Evolutionary conservation across 2,329 filamentous ascomycete genomes (phyloP), one percentile per base, ranked within the genome.

Genomic region (Colletotrichum abscissum): DNA sequence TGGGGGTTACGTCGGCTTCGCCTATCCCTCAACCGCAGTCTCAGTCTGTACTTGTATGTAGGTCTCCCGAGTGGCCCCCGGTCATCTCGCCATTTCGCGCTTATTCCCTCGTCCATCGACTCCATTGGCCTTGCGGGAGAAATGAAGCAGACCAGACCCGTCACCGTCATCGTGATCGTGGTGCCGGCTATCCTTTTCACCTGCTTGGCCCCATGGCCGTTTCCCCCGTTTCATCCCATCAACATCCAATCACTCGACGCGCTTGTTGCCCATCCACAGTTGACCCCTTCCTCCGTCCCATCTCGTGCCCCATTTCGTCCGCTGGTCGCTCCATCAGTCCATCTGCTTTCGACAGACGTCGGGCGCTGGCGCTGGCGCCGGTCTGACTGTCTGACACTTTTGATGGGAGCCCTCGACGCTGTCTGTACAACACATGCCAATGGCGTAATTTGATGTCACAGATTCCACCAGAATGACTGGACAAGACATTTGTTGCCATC

Each of bases 401-500:
- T 60, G 63, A 56, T 55, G 35, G 28, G 52, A 35, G 67, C 58
- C 35, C 46, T 56, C 33, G 19, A 49, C 42, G 19, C 42, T 9
- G 42, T 42, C 24, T 7, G 54, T 22, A 46, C 58, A 58, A 57
- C 49, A 52, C 59, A 62, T 67, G 55, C 63, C 55, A 55, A 60
- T 71, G 63, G 68, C 56, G 63, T 62, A 71, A 67, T 49, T 70
- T 49, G 33, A 56, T 71, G 68, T 71, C 68, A 67, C 63, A 30
- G 63, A 71, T 60, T 67, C 42, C 55, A 67, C 67, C 22, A 26
- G 14, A 49, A 26, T 28, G 12, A 28, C 35, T 67, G 22, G 24
- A 35, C 42, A 28, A 19, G 24, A 35, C 42, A 28, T 56, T 56
- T 16, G 24, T 24, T 42, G 19, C 24, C 38, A 62, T 19, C 12